These are phyloP conservation scores for Lablab purpureus DNA, from an alignment of 306 rosid genomes.

Conservation along the genomic window DNA sequence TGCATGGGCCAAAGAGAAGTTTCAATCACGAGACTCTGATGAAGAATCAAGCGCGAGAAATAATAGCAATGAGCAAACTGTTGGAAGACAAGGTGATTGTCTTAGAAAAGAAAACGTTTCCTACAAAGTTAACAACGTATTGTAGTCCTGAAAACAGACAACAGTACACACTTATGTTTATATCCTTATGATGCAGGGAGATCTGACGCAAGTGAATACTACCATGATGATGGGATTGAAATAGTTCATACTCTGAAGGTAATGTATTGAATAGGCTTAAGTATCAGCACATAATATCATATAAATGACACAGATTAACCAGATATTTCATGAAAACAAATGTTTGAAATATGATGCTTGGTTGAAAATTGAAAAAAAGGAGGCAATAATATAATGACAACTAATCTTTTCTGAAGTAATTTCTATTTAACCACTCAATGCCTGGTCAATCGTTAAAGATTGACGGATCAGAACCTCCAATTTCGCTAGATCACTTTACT, in stretches of 20 bases:
- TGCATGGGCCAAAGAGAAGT: slow-evolving; percentile 96
- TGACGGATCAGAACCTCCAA: neutral
- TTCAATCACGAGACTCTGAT: slow-evolving; percentile 62
- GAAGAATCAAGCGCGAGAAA: slow-evolving; percentile 60
- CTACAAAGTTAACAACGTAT: slow-evolving; percentile 13
- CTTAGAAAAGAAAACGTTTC: neutral
- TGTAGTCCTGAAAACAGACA: slow-evolving; percentile 11
- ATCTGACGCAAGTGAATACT: slow-evolving; percentile 48
- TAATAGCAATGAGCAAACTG: slow-evolving; percentile 50
- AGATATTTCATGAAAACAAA: slow-evolving; percentile 11
- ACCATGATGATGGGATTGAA: slow-evolving; percentile 48
- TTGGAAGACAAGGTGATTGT: slow-evolving; percentile 57
- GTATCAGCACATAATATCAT: neutral
- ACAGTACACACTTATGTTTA: slow-evolving; percentile 33
- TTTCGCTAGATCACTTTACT: neutral
- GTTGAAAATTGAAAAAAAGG: neutral
- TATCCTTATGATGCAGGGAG: slow-evolving; percentile 58
- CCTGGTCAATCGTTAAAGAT: too few species aligned
- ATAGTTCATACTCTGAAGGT: slow-evolving; percentile 66
- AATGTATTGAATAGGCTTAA: slow-evolving; percentile 36
- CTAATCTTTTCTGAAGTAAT: neutral
- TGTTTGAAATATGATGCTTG: slow-evolving; percentile 14
- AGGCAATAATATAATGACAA: neutral
- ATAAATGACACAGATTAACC: slow-evolving; percentile 2
- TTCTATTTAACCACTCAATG: neutral